A percentile compares a stretch with the other conserved stretches of the same genome.
phyloP scores from a whole-genome alignment of 352 stramenopile genomes.

The Phytopythium helicoides region DNA sequence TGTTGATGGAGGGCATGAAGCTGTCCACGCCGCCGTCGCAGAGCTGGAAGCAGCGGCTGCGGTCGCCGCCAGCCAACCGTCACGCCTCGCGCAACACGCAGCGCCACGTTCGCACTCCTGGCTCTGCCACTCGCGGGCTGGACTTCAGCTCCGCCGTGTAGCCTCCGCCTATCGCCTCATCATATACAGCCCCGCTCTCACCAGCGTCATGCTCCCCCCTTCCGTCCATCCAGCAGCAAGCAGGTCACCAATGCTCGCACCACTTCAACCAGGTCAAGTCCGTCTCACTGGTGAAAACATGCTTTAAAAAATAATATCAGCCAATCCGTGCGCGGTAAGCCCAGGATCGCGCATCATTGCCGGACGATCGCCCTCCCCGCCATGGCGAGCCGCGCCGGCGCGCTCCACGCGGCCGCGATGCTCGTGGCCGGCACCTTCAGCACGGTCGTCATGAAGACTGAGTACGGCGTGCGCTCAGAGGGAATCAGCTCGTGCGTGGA shows the following conservation, averaged over 20 bases:
- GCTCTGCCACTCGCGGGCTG: neutral
- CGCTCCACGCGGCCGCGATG: slow-evolving; percentile 61
- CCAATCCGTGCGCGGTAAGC: neutral
- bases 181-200: too few species aligned
- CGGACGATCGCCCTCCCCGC: neutral
- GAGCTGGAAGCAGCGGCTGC: neutral
- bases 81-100: neutral
- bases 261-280: neutral
- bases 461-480: slow-evolving; percentile 64
- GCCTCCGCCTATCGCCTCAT: neutral
- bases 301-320: neutral
- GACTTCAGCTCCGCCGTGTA: neutral
- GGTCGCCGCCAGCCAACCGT: neutral
- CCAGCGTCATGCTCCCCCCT: too few species aligned
- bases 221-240: too few species aligned
- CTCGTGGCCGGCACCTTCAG: slow-evolving; percentile 81
- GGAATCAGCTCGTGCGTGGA: slow-evolving; percentile 54
- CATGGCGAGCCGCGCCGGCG: slow-evolving; percentile 36
- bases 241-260: neutral
- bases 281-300: too few species aligned
- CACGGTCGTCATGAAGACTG: slow-evolving; percentile 85
- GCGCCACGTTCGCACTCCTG: too few species aligned
- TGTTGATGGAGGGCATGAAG: neutral
- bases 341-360: slow-evolving; percentile 4
- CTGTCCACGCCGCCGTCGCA: slow-evolving; percentile 1